Percentiles rank a stretch among this genome's conserved stretches.
Evolutionary conservation across 192 early-diverging fungal genomes (phyloP).

Genomic region (Podochytrium sp.): DNA sequence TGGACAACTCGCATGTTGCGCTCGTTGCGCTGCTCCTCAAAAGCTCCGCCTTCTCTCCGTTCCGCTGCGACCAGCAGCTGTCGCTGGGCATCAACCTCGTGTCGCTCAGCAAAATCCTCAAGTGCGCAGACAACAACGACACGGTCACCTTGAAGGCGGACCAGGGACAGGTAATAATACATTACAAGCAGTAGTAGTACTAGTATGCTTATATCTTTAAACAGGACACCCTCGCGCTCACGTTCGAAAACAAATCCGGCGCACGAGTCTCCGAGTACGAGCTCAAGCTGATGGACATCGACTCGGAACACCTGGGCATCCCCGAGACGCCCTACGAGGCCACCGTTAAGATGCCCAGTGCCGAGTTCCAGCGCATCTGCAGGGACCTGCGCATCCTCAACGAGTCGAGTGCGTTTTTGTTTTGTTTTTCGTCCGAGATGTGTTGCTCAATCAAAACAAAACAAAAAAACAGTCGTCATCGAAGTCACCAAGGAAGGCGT

Average conservation of each 20-base stretch:
- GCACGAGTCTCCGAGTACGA: conserved; percentile 84
- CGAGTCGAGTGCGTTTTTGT: conserved; percentile 70
- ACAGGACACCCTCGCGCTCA: conserved; percentile 78
- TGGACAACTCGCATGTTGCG: conserved; percentile 99
- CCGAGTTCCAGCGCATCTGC: conserved; percentile 91
- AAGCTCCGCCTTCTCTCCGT: conserved; percentile 66
- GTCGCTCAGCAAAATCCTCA: conserved; percentile 89
- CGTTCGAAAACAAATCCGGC: conserved; percentile 58
- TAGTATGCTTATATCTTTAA: too few relatives aligned
- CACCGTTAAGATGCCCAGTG: conserved; percentile 83
- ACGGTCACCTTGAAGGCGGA: conserved; percentile 89
- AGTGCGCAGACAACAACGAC: conserved; percentile 86
- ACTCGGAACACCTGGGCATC: conserved; percentile 92
- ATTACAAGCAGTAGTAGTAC: too few relatives aligned
- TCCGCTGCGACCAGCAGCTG: conserved; percentile 83
- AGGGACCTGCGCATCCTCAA: conserved; percentile 82
- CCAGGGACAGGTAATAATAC: too few relatives aligned
- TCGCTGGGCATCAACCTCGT: conserved; percentile 88
- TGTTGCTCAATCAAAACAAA: conserved; percentile 2
- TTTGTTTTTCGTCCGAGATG: neutral
- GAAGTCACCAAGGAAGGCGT: conserved; percentile 93
- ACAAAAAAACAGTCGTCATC: conserved; percentile 67
- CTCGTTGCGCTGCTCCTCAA: conserved; percentile 85
- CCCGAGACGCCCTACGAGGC: conserved; percentile 94
- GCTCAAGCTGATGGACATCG: conserved; percentile 98